A percentile compares a stretch with the other conserved stretches of the same genome.
Conservation (phyloP, 1,139 yeast species). For the Taphrina flavorubra region DNA sequence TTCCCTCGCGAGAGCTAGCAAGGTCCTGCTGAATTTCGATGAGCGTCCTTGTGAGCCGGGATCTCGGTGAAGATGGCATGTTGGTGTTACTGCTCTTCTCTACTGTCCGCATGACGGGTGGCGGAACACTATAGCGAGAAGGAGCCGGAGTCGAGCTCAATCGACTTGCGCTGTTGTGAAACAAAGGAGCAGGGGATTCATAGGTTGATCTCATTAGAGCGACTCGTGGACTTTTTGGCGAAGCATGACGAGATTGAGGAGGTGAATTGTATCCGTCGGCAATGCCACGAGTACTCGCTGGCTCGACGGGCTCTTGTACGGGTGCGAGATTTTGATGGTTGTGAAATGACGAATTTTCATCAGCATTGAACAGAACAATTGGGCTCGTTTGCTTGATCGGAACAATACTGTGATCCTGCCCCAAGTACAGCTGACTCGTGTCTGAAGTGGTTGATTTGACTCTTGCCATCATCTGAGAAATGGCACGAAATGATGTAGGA, state of each 20-base stretch:
- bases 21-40: constrained; percentile 22
- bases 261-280: constrained; percentile 24
- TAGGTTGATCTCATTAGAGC: background rate
- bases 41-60: constrained; percentile 10
- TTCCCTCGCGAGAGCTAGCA: constrained; percentile 16
- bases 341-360: background rate
- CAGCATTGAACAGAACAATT: background rate
- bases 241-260: constrained; percentile 25
- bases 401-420: background rate
- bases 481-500: background rate
- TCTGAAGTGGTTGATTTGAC: background rate
- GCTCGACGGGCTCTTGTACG: background rate
- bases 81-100: background rate
- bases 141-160: background rate
- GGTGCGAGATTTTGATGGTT: background rate
- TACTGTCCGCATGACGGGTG: background rate
- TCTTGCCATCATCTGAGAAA: constrained; percentile 10
- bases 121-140: background rate
- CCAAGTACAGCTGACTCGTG: constrained; percentile 1
- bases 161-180: background rate
- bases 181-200: background rate
- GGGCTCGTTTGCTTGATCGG: background rate
- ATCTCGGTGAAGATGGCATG: constrained; percentile 5
- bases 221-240: constrained; percentile 5
- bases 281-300: background rate